Evolutionary conservation across 257 asterid genomes (phyloP), one percentile per base, ranked within the genome.

Genomic region (Salvia miltiorrhiza): DNA sequence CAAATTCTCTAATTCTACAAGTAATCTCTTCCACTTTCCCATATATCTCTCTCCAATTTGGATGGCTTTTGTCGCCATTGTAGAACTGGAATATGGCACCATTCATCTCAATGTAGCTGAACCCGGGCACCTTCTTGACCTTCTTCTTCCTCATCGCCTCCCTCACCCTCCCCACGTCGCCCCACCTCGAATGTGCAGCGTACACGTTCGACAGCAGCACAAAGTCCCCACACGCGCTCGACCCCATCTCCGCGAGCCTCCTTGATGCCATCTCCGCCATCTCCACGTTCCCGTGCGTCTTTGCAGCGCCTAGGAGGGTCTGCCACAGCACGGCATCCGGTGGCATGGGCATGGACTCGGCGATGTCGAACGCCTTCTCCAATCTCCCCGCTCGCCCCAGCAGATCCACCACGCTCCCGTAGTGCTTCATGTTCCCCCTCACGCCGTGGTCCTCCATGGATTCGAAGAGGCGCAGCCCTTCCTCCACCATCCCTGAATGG

Each of bases 401-500:
- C 76, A 94, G 77, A 76, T 94, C 99, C 65, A 87, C 97, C 65
- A 87, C 82, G 37, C 89, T 83, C 26, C 99, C 97, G 20, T 91
- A 94, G 67, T 94, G 99, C 86, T 94, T 94, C 74, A 85, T 82
- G 55, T 74, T 87, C 71, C 75, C 85, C 69, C 76, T 74, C 69
- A 91, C 84, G 7, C 80, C 84, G 24, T 47, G 5, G 39, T 57
- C 59, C 21, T 80, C 89, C 97, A 94, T 94, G 65, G 69, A 63
- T 43, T 87, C 79, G 0, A 89, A 91, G 63, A 91, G 76, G 35
- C 70, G 78, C 79, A 86, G 67, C 54, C 97, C 99, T 66, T 91
- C 90, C 7, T 89, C 95, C 79, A 94, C 99, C 93, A 91, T 77
- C 39, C 99, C 99, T 0, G 96, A 81, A 47, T 94, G 99, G 74